A percentile compares a stretch with the other conserved stretches of the same genome.
Conservation (phyloP, 805 yeast genomes). For the Blastobotrys muscicola region DNA sequence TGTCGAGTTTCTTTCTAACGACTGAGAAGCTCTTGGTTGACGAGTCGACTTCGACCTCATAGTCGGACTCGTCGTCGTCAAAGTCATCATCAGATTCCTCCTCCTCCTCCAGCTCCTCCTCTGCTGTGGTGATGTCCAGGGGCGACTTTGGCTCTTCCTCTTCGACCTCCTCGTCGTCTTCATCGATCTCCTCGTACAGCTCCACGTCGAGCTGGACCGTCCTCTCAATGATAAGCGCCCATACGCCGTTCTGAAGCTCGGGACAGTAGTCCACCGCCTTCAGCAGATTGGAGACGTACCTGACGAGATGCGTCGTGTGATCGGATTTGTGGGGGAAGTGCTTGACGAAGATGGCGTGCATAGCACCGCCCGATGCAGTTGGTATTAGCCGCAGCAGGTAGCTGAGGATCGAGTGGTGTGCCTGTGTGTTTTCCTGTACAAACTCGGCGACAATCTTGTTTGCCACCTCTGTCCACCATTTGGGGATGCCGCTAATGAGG, state of each 20-base stretch:
- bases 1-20: constrained; percentile 63
- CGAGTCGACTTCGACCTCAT: constrained; percentile 25
- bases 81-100: constrained; percentile 28
- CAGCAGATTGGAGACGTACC: constrained; percentile 60
- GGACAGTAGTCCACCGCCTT: constrained; percentile 56
- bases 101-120: constrained; percentile 21
- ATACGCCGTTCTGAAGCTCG: constrained; percentile 62
- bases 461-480: constrained; percentile 83
- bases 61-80: constrained; percentile 27
- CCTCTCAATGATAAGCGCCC: constrained; percentile 74
- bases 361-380: constrained; percentile 52
- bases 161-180: constrained; percentile 46
- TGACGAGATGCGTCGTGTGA: constrained; percentile 41
- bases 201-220: constrained; percentile 86
- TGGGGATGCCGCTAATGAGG: constrained; percentile 76
- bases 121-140: constrained; percentile 16
- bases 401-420: constrained; percentile 58
- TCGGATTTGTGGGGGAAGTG: constrained; percentile 77
- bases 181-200: constrained; percentile 79
- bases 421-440: constrained; percentile 26
- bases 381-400: constrained; percentile 69
- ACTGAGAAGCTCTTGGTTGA: constrained; percentile 24
- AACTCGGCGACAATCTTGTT: constrained; percentile 59
- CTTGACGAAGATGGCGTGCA: constrained; percentile 48
- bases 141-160: constrained; percentile 22